Evolutionary conservation across 495 filamentous ascomycete genomes (phyloP).

Genomic region (Penicillium herquei): DNA sequence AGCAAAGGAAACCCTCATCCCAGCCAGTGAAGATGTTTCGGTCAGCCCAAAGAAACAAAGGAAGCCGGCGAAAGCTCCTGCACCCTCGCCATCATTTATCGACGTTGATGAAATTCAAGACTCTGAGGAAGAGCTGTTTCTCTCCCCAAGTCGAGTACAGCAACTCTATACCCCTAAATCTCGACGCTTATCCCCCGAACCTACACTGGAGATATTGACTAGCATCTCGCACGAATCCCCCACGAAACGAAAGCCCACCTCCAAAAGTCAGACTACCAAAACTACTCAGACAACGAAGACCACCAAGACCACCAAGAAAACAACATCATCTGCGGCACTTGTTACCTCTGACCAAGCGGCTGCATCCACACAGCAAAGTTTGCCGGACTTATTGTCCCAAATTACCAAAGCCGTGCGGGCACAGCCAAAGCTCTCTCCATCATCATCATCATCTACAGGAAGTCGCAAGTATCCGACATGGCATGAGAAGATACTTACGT

Average conservation of each 20-base stretch:
- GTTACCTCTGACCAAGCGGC: conserved; percentile 1
- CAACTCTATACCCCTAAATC: conserved; percentile 14
- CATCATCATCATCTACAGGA: conserved; percentile 1
- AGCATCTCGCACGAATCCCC: conserved; percentile 8
- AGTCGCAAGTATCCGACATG: conserved; percentile 53
- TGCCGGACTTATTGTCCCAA: conserved; percentile 50
- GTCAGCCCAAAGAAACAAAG: not conserved
- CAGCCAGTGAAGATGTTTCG: not conserved
- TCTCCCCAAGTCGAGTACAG: conserved; percentile 35
- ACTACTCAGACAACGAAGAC: not conserved
- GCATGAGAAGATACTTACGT: conserved; percentile 91
- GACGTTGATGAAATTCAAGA: conserved; percentile 63
- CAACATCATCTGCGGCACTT: not conserved
- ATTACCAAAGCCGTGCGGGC: conserved; percentile 67
- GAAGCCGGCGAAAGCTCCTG: not conserved
- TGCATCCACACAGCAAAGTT: conserved; percentile 6
- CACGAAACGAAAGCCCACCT: conserved; percentile 12
- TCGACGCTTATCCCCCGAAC: conserved; percentile 2
- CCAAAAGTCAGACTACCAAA: conserved; percentile 6
- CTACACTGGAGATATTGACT: conserved; percentile 14
- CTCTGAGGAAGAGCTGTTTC: conserved; percentile 52
- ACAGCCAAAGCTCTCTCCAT: conserved; percentile 41
- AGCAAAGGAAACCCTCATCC: not conserved
- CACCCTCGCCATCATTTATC: conserved; percentile 20
- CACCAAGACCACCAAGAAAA: no score